These are phyloP conservation scores for Termitomyces sp. DNA, from an alignment of 768 basidiomycete species.

Conservation along the genomic window DNA sequence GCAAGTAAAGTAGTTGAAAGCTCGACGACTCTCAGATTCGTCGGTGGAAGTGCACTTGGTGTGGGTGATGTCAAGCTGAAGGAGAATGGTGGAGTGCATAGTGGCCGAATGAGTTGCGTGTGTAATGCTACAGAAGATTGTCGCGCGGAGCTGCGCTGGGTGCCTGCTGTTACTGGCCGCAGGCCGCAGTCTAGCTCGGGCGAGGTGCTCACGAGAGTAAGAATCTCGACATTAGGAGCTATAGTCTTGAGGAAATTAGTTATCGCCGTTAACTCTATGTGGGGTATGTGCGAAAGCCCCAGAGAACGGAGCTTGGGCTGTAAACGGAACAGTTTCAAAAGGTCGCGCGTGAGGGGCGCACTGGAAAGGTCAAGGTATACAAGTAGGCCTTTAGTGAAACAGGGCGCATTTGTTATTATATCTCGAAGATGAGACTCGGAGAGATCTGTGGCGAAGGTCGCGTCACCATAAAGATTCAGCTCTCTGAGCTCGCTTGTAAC, in stretches of 20 bases:
- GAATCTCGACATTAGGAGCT: conserved; percentile 75
- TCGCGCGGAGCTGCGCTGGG: conserved; percentile 40
- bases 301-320: conserved; percentile 80
- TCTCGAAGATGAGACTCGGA: conserved; percentile 56
- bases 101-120: conserved; percentile 68
- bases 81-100: conserved; percentile 74
- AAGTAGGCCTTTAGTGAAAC: conserved; percentile 68
- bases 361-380: conserved; percentile 90
- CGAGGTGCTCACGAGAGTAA: conserved; percentile 74
- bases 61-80: conserved; percentile 40
- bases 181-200: conserved; percentile 64
- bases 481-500: conserved; percentile 61
- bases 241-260: conserved; percentile 62
- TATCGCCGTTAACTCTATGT: conserved; percentile 59
- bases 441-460: conserved; percentile 74
- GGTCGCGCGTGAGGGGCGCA: conserved; percentile 57
- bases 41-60: conserved; percentile 39
- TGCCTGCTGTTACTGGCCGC: conserved; percentile 25
- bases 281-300: conserved; percentile 82
- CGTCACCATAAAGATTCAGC: conserved; percentile 86
- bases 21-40: conserved; percentile 83
- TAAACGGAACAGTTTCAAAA: conserved; percentile 46
- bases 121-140: conserved; percentile 77
- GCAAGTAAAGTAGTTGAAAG: conserved; percentile 66
- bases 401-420: conserved; percentile 71